These are phyloP conservation scores for Sporobolomyces roseus DNA, from an alignment of 768 basidiomycete genomes.

Conservation along the genomic window DNA sequence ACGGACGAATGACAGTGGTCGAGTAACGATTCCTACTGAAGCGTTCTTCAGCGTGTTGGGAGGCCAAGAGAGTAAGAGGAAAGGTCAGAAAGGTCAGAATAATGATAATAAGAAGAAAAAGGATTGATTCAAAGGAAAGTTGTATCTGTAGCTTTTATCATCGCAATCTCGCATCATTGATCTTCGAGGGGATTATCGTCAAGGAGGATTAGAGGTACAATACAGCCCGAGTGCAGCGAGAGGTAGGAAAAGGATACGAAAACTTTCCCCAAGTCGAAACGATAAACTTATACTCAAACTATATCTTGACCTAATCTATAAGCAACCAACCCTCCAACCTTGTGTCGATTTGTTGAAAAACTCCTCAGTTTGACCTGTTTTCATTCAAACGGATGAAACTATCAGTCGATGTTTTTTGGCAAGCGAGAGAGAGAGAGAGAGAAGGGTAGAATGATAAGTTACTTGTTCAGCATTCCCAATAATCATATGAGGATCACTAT, in stretches of 20 bases:
- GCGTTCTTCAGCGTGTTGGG: slow-evolving; percentile 85
- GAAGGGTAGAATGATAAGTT: too few relatives aligned
- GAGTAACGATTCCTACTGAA: slow-evolving; percentile 69
- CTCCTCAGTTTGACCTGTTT: slow-evolving; percentile 82
- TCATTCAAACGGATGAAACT: not conserved
- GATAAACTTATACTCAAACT: too few relatives aligned
- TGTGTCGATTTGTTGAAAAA: slow-evolving; percentile 97
- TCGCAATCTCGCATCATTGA: too few relatives aligned
- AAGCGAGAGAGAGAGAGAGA: slow-evolving; percentile 53
- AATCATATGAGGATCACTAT: slow-evolving; percentile 56
- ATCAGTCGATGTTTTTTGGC: not conserved
- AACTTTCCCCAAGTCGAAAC: too few relatives aligned
- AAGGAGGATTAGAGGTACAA: too few relatives aligned
- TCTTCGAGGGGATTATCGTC: too few relatives aligned
- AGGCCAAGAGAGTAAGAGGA: slow-evolving; percentile 43
- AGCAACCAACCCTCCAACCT: slow-evolving; percentile 95
- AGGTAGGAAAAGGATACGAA: too few relatives aligned
- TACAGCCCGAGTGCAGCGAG: too few relatives aligned
- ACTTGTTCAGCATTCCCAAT: slow-evolving; percentile 59
- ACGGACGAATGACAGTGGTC: slow-evolving; percentile 16
- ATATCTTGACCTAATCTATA: slow-evolving; percentile 53
- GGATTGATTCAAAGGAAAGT: slow-evolving; percentile 9
- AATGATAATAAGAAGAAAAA: slow-evolving; percentile 22
- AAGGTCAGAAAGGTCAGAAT: slow-evolving; percentile 32
- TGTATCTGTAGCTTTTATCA: too few relatives aligned